Evolutionary conservation across 2,329 filamentous ascomycete genomes (phyloP), one percentile per base, ranked within the genome.

Genomic region (Tolypocladium amazonense): DNA sequence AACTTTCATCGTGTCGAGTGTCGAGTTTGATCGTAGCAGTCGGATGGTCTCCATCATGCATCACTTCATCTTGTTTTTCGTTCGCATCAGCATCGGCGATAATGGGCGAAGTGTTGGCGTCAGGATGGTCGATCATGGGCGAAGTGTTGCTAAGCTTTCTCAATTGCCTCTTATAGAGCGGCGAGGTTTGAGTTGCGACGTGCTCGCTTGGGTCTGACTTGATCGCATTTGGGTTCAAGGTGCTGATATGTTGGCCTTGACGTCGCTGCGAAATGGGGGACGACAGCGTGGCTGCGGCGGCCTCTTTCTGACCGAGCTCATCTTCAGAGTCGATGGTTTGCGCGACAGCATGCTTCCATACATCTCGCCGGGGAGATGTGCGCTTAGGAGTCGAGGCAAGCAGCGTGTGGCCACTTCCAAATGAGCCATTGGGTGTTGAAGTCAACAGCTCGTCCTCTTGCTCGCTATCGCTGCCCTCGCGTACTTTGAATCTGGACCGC

Each of bases 1-100:
- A 73, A 59, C 70, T 75, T 15, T 66, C 63, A 47, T 74, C 72
- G 61, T 68, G 64, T 52, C 75, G 71, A 12, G 67, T 73, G 57
- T 68, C 54, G 2, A 64, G 43, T 8, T 60, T 37, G 12, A 45
- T 43, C 12, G 58, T 60, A 47, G 52, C 35, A 14, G 5, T 45
- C 47, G 52, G 20, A 3, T 18, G 2, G 18, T 30, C 25, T n/a
- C 14, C 35, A 35, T 61, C 27, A 23, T n/a, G 41, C 50, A 43
- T 23, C 5, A 12, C 37, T 25, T n/a, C 35, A 14, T 55, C 12
- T 23, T 39, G 12, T 37, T 15, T 5, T n/a, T 35, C 52, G 27
- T 14, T 23, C 35, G 4, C 33, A 11, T 56, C 25, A 11, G 33
- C 4, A 9, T 14, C 8, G 23, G 30, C n/a, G 15, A 25, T 6